Conservation (phyloP, 495 filamentous ascomycete genomes). For the Lasiosphaeriaceae sp. region DNA sequence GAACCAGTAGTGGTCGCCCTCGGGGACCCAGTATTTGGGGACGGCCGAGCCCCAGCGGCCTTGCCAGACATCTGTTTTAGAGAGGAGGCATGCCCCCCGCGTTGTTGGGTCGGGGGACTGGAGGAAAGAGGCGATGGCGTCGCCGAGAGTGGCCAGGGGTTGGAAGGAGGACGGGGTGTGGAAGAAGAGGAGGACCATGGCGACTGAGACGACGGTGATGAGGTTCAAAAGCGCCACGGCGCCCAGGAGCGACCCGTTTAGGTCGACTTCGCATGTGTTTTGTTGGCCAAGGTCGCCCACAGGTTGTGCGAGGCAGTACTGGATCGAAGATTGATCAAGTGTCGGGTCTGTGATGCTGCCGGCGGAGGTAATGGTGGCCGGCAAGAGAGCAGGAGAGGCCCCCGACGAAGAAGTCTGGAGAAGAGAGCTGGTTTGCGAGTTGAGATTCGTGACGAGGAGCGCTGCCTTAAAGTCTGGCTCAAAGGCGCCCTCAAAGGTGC, state of each 20-base stretch:
- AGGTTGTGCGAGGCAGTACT: conserved; percentile 33
- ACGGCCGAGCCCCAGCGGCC: conserved; percentile 35
- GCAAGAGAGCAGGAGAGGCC: conserved; percentile 5
- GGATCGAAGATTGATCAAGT: conserved; percentile 20
- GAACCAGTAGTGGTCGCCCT: conserved; percentile 37
- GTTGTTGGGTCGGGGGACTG: conserved; percentile 35
- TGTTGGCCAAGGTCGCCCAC: conserved; percentile 1
- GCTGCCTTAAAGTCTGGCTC: conserved; percentile 28
- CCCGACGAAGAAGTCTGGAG: conserved; percentile 23
- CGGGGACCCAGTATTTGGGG: conserved; percentile 37
- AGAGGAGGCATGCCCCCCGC: conserved; percentile 33
- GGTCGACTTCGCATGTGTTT: conserved; percentile 34
- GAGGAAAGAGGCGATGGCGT: conserved; percentile 45
- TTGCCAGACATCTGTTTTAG: conserved; percentile 36
- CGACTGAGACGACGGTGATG: conserved; percentile 30
- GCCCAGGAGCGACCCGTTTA: conserved; percentile 39
- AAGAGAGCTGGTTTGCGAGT: conserved; percentile 28
- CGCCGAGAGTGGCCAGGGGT: conserved; percentile 43
- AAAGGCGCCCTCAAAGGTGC: conserved; percentile 28
- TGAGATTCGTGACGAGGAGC: conserved; percentile 30
- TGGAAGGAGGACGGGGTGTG: conserved; percentile 25
- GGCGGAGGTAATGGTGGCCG: conserved; percentile 11
- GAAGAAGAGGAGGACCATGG: conserved; percentile 35
- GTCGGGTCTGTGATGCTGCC: conserved; percentile 14
- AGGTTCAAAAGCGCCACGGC: conserved; percentile 38